A percentile compares a stretch with the other conserved stretches of the same genome.
Evolutionary conservation across 345 rosid genomes (phyloP).

Genomic region (Salix suchowensis): DNA sequence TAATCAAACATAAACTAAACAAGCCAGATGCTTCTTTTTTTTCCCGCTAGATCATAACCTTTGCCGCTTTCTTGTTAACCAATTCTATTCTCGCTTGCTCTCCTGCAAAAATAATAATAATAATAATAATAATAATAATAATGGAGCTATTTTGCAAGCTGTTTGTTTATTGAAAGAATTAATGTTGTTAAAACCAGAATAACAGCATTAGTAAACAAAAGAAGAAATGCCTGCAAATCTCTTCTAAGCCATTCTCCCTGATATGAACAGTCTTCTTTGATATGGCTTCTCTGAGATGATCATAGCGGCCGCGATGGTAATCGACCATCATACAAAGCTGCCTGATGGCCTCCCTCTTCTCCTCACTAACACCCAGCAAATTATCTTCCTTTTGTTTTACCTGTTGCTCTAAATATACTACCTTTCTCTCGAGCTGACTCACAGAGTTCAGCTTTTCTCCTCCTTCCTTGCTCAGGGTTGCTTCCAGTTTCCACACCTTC

Average conservation of each 20-base stretch:
- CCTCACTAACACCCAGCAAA: constrained; percentile 7
- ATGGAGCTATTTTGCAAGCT: neutral
- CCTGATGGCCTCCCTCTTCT: constrained; percentile 26
- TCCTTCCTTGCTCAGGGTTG: neutral
- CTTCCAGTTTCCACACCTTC: constrained; percentile 6
- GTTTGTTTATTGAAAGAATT: neutral
- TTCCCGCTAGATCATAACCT: too few species aligned
- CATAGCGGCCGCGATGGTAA: constrained; percentile 27
- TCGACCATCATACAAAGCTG: constrained; percentile 23
- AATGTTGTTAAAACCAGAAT: neutral
- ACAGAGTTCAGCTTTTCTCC: neutral
- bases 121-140: too few species aligned
- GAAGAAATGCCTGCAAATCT: neutral
- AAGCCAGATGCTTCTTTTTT: too few species aligned
- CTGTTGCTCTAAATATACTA: constrained; percentile 12
- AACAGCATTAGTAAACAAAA: neutral
- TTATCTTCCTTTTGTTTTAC: constrained; percentile 8
- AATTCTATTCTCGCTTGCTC: too few species aligned
- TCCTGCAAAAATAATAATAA: too few species aligned
- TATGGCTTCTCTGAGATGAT: constrained; percentile 22
- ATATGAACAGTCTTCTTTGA: constrained; percentile 14
- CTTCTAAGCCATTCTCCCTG: constrained; percentile 6
- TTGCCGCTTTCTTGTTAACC: too few species aligned
- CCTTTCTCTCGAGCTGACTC: constrained; percentile 3
- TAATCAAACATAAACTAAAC: too few species aligned